Base-by-base conservation (phyloP, 805 yeast species). In the Nadsonia fulvescens region DNA sequence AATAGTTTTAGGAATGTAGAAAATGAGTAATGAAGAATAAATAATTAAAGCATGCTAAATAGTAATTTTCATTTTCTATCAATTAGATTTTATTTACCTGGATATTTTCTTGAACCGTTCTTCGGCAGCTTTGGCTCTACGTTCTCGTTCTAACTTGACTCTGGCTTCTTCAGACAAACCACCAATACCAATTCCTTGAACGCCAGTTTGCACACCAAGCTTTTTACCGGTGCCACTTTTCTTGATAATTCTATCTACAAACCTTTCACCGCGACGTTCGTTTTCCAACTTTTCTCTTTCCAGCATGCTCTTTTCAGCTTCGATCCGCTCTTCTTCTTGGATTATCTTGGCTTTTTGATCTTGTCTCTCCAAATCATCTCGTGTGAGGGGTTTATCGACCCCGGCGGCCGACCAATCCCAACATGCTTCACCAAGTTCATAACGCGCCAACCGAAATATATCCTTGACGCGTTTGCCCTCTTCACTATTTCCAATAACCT, bases 71-170 rank as follows among this genome's bases (percentile, higher is more conserved):
- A n/a, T n/a, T n/a, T n/a, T n/a, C n/a, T n/a, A n/a, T n/a, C n/a
- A n/a, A n/a, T n/a, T n/a, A n/a, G n/a, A n/a, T 7, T 12, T 15
- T 16, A 18, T 20, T 25, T 23, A 30, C 20, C 19, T 12, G 17
- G 10, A 5, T 37, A 25, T 35, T 32, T 40, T 49, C 29, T 54
- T 59, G 40, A 78, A 39, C 38, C 98, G 60, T 1, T 86, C 93
- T 46, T 89, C 96, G 0, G 93, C 95, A 1, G 98, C 98, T 29
- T 96, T 63, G 1, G 95, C 95, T 29, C 96, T 60, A 42, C 83
- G 83, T 41, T 89, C 98, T 33, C 98, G 66, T 76, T 83, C 82
- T 12, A 89, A 52, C 40, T 71, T 63, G 61, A 62, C 59, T 40
- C 68, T 63, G 36, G 83, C 94, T 14, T 70, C 79, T 1, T 71